Evolutionary conservation across 2,329 filamentous ascomycete genomes (phyloP).

Genomic region (Fusarium sp.): DNA sequence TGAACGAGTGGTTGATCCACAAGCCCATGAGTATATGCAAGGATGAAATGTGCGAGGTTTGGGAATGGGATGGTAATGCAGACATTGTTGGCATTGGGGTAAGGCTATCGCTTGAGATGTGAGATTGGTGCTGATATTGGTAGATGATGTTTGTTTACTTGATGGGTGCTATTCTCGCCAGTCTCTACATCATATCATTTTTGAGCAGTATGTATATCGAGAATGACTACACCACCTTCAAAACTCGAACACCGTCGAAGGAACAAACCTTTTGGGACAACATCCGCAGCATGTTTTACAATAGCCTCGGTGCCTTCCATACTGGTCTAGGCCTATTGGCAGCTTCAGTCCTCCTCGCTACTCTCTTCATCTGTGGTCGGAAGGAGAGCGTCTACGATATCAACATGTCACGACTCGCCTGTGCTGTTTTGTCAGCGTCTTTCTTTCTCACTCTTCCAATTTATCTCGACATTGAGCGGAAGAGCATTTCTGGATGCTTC

Average conservation of each 20-base stretch:
- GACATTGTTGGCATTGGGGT: not conserved
- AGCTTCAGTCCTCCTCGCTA: not conserved
- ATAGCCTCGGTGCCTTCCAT: not conserved
- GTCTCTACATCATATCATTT: fast-evolving
- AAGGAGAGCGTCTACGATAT: not conserved
- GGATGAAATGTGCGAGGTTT: not conserved
- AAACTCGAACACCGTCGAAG: not conserved
- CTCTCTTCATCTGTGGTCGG: not conserved
- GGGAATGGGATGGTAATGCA: not conserved
- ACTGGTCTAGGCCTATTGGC: fast-evolving
- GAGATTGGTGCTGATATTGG: fast-evolving
- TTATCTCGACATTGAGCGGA: not conserved
- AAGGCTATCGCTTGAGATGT: fast-evolving
- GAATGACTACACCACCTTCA: not conserved
- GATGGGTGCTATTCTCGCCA: not conserved
- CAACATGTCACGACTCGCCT: not conserved
- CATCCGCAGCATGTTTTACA: not conserved
- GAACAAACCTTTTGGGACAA: fast-evolving
- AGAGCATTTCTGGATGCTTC: not conserved
- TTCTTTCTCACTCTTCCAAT: not conserved
- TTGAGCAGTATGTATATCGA: not conserved
- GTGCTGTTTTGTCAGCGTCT: not conserved
- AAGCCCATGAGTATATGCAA: not conserved
- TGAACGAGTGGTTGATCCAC: not conserved
- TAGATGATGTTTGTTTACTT: not conserved